phyloP scores from a whole-genome alignment of 768 basidiomycete species.

The Suillus lakei region DNA sequence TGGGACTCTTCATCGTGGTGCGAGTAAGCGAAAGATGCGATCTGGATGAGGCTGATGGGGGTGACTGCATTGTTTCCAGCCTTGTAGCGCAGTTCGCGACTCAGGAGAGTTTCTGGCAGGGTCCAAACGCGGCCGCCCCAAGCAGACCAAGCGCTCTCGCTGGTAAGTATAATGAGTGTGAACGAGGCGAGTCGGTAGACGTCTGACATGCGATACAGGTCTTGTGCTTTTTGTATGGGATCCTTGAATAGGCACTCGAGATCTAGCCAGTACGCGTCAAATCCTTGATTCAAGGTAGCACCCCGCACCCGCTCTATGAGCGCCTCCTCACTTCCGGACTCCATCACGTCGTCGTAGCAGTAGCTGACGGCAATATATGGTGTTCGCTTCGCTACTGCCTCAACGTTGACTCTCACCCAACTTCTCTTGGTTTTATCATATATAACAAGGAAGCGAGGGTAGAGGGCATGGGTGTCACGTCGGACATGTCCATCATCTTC shows the following conservation, averaged over 20 bases:
- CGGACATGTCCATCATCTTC: neutral
- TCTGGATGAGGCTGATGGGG: slow-evolving; percentile 22
- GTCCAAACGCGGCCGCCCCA: slow-evolving; percentile 29
- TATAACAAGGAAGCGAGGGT: slow-evolving; percentile 23
- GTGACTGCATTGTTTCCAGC: slow-evolving; percentile 16
- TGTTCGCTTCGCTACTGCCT: slow-evolving; percentile 13
- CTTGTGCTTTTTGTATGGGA: slow-evolving; percentile 13
- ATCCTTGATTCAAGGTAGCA: slow-evolving; percentile 4
- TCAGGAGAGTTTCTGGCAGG: slow-evolving; percentile 23
- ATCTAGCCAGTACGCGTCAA: slow-evolving; percentile 28
- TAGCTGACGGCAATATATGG: slow-evolving; percentile 27
- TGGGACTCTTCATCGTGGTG: slow-evolving; percentile 20
- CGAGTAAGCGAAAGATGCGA: slow-evolving; percentile 26
- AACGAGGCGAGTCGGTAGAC: slow-evolving; percentile 24
- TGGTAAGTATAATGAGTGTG: slow-evolving; percentile 25
- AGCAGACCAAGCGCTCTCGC: slow-evolving; percentile 15
- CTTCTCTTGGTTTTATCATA: slow-evolving; percentile 1
- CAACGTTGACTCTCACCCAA: slow-evolving; percentile 12
- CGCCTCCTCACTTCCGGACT: neutral
- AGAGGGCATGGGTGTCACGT: slow-evolving; percentile 14
- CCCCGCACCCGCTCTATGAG: slow-evolving; percentile 1
- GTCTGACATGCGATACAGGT: slow-evolving; percentile 29
- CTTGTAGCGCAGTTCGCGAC: slow-evolving; percentile 21
- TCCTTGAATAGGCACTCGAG: slow-evolving; percentile 7
- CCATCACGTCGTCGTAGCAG: slow-evolving; percentile 16